phyloP scores from a whole-genome alignment of 768 basidiomycete species.

The Trichaptum fuscoviolaceum region DNA sequence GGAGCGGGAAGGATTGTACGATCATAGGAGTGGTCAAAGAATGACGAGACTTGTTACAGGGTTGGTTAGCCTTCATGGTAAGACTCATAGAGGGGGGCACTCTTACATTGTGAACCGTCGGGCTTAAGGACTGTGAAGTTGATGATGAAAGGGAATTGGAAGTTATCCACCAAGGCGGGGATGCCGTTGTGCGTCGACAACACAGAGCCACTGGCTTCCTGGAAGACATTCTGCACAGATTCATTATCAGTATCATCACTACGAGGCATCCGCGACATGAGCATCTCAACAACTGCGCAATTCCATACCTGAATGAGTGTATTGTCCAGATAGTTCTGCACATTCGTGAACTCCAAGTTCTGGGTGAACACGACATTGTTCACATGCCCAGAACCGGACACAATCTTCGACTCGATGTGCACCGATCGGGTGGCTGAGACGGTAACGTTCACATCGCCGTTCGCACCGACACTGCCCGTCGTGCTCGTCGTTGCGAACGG shows the following conservation, averaged over 20 bases:
- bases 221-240: constrained; percentile 39
- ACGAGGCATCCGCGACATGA: not conserved
- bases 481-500: constrained; percentile 51
- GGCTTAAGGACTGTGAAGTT: constrained; percentile 29
- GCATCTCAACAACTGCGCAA: not conserved
- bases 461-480: constrained; percentile 35
- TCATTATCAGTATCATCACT: not conserved
- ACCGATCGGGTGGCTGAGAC: constrained; percentile 55
- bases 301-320: constrained; percentile 32
- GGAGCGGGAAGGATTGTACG: constrained; percentile 54
- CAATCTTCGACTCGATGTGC: constrained; percentile 55
- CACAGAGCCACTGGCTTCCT: constrained; percentile 43
- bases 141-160: constrained; percentile 48
- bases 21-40: constrained; percentile 66
- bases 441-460: constrained; percentile 52
- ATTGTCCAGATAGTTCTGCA: constrained; percentile 54
- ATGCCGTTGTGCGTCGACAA: constrained; percentile 45
- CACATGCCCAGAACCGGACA: constrained; percentile 53
- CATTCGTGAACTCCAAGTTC: constrained; percentile 52
- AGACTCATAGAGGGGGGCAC: not conserved
- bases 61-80: constrained; percentile 26
- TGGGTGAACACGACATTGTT: constrained; percentile 61
- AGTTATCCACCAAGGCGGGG: constrained; percentile 40
- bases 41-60: constrained; percentile 36
- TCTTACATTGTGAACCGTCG: constrained; percentile 28